A percentile compares a stretch with the other conserved stretches of the same genome.
Evolutionary conservation across 169 alveolate genomes (phyloP).

Genomic region (Cryptosporidium viatorum): DNA sequence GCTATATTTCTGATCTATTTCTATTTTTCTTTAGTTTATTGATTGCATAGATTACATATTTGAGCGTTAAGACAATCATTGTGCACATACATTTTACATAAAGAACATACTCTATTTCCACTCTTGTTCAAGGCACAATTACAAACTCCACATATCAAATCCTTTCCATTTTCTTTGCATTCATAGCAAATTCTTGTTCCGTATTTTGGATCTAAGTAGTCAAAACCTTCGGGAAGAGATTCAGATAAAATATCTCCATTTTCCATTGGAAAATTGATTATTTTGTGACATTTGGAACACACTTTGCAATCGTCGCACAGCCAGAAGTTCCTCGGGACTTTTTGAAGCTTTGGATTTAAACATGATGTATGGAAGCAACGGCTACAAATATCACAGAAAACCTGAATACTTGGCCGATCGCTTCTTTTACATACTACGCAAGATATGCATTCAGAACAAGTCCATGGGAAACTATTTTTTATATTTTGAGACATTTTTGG

Average conservation of each 20-base stretch:
- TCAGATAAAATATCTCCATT: conserved; percentile 29
- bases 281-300: conserved; percentile 32
- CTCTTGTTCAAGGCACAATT: neutral
- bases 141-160: conserved; percentile 42
- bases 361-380: conserved; percentile 47
- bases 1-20: neutral
- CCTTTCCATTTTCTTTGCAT: conserved; percentile 8
- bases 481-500: neutral
- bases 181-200: conserved; percentile 48
- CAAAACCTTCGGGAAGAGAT: conserved; percentile 15
- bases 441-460: conserved; percentile 22
- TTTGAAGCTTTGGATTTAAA: conserved; percentile 39
- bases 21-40: neutral
- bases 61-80: conserved; percentile 16
- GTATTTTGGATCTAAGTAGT: conserved; percentile 15
- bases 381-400: conserved; percentile 44
- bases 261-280: conserved; percentile 15
- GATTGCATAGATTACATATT: conserved; percentile 44
- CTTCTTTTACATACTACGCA: conserved; percentile 31
- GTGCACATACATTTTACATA: conserved; percentile 53
- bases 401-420: conserved; percentile 25
- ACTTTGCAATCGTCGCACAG: conserved; percentile 45
- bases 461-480: conserved; percentile 40
- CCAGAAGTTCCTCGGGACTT: conserved; percentile 36
- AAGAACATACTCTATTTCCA: conserved; percentile 51